phyloP scores from a whole-genome alignment of 1,284 basidiomycete species.

The Pseudozyma pruni region DNA sequence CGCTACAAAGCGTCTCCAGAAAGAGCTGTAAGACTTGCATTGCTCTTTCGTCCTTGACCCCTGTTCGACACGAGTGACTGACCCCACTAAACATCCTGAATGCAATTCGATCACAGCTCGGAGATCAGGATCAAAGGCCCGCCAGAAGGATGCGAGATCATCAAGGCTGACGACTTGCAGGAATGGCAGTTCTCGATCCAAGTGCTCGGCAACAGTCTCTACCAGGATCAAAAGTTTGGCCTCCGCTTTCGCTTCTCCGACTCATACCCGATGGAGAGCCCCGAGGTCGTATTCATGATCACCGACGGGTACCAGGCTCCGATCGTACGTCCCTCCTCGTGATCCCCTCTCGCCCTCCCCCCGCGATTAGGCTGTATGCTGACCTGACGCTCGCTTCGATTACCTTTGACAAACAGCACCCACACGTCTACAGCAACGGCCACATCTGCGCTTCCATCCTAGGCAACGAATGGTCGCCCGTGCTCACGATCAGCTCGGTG shows the following conservation, averaged over 20 bases:
- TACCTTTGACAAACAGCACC: conserved; percentile 24
- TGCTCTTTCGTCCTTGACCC: background rate
- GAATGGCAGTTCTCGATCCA: conserved; percentile 55
- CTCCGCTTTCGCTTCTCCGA: conserved; percentile 63
- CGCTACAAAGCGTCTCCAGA: conserved; percentile 48
- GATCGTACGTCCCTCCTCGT: conserved; percentile 34
- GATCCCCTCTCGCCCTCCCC: no score
- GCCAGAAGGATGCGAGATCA: conserved; percentile 48
- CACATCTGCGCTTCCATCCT: conserved; percentile 64
- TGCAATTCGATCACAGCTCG: conserved; percentile 10
- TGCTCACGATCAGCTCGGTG: conserved; percentile 60
- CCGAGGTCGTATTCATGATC: conserved; percentile 63
- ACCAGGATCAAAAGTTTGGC: conserved; percentile 56
- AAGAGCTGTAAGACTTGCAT: conserved; percentile 45
- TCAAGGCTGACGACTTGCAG: conserved; percentile 55
- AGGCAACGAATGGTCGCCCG: conserved; percentile 64
- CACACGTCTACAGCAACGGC: conserved; percentile 61
- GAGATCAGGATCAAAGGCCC: conserved; percentile 47
- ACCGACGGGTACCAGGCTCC: conserved; percentile 60
- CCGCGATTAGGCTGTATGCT: no score
- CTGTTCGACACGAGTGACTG: background rate
- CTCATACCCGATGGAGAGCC: conserved; percentile 64
- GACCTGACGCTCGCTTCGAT: background rate
- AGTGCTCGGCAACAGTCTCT: conserved; percentile 56
- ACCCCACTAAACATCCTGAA: no score